Conservation (phyloP, 2,329 filamentous ascomycete genomes). For the Gaeumannomyces tritici region DNA sequence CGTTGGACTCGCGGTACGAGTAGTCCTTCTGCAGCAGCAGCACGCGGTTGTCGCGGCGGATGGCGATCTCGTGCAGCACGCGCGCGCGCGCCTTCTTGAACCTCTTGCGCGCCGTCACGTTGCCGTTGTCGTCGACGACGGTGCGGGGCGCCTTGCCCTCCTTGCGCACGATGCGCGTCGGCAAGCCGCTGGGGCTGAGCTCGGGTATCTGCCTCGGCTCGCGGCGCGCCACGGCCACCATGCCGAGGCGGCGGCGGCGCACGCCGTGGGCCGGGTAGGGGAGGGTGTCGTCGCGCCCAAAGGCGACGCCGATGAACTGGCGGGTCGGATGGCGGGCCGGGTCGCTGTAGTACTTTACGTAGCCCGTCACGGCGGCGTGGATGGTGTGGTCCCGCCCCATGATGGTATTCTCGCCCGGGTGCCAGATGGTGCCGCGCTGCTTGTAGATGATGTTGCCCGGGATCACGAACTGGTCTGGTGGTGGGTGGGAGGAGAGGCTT, state of each 20-base stretch:
- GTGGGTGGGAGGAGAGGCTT: not conserved
- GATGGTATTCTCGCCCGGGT: constrained; percentile 86
- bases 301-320: constrained; percentile 90
- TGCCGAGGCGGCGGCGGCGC: constrained; percentile 65
- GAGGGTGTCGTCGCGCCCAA: constrained; percentile 70
- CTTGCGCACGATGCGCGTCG: constrained; percentile 20
- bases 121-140: constrained; percentile 5
- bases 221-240: constrained; percentile 44
- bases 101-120: constrained; percentile 10
- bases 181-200: constrained; percentile 25
- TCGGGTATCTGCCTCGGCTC: constrained; percentile 19
- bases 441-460: constrained; percentile 97
- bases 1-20: constrained; percentile 51
- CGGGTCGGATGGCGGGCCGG: constrained; percentile 71
- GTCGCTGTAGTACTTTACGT: constrained; percentile 95
- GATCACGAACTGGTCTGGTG: constrained; percentile 76
- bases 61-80: constrained; percentile 26
- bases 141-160: constrained; percentile 8
- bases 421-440: constrained; percentile 91
- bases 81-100: constrained; percentile 5
- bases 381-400: constrained; percentile 97
- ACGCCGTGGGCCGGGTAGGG: constrained; percentile 68
- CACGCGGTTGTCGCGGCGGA: constrained; percentile 28
- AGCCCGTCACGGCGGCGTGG: constrained; percentile 74
- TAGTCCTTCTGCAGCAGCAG: constrained; percentile 43